Base-by-base conservation (phyloP, 225 moss, liverwort and hornwort genomes). In the Anthoceros angustus region DNA sequence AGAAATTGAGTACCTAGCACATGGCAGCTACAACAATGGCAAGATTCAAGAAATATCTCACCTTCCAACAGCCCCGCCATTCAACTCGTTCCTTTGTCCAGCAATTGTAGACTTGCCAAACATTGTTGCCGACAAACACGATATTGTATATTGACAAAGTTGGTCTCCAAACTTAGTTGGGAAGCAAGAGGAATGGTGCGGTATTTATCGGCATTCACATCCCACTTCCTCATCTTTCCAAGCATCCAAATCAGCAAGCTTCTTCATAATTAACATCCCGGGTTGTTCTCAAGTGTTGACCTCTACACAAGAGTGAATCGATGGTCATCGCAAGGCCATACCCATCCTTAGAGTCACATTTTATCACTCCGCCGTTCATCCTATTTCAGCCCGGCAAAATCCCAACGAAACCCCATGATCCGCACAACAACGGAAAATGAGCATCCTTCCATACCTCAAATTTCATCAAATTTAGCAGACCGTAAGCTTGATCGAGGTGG, bases 371-470 rank as follows among this genome's bases (percentile, higher is more conserved):
- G n/a, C 48, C 38, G 2, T 32, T 5, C 2, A 64, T 32, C 7
- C 16, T 39, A 15, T 16, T 24, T 40, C 24, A 16, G 7, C 64
- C 26, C 15, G 5, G 15, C 24, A 40, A 61, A 74, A 74, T 45
- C 49, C 50, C 71, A 8, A 8, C 20, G n/a, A 8, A 62, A 77
- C 55, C 25, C 71, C 15, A 41, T 21, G 61, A 62, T 14, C 40
- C 12, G 21, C 26, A 46, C 69, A 18, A 63, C 0, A 41, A 49
- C 60, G 42, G 61, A n/a, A 62, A 12, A 38, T 16, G 40, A 38
- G 76, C 85, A n/a, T n/a, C n/a, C n/a, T n/a, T n/a, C n/a, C n/a
- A 76, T 68, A 95, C 88, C 82, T 91, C 74, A 95, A 83, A 95
- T 84, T 64, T 71, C 69, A 40, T 78, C 74, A 43, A 95, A 91